Percentiles rank a stretch among this genome's conserved stretches.
Evolutionary conservation across 139 green algal genomes (phyloP).

Genomic region (Chlorella sp.): DNA sequence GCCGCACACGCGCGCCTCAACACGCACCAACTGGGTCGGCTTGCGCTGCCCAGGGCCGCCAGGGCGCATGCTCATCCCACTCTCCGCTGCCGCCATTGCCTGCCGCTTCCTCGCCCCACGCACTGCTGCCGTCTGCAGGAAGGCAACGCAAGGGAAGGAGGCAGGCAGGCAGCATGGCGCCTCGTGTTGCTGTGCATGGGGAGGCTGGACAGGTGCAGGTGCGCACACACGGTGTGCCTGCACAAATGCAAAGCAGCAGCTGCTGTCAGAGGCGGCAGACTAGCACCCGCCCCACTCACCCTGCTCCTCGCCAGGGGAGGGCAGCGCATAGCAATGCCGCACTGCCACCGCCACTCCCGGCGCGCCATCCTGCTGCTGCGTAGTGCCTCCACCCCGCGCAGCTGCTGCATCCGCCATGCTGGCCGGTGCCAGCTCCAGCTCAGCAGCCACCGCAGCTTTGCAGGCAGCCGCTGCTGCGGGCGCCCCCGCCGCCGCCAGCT

Average conservation of each 20-base stretch:
- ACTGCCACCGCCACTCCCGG: background rate
- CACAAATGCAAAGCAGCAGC: background rate
- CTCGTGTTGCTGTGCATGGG: too few species aligned
- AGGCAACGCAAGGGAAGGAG: too few species aligned
- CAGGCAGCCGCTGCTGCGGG: slow-evolving; percentile 52
- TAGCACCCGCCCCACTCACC: background rate
- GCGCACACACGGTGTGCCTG: too few species aligned
- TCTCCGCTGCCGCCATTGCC: background rate
- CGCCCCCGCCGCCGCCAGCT: slow-evolving; percentile 43
- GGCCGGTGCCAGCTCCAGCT: background rate
- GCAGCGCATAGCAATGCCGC: slow-evolving; percentile 17
- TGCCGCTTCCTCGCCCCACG: background rate
- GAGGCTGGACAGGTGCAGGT: too few species aligned
- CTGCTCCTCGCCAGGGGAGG: background rate
- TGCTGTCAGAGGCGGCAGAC: background rate
- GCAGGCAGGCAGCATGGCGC: background rate
- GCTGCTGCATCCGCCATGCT: slow-evolving; percentile 21
- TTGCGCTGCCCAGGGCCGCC: slow-evolving; percentile 71
- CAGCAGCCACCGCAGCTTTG: slow-evolving; percentile 10
- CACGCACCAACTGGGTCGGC: slow-evolving; percentile 53
- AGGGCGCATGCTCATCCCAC: slow-evolving; percentile 69
- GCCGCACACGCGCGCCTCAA: too few species aligned
- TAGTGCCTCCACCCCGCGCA: background rate
- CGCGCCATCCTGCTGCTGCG: background rate
- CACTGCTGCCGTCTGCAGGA: background rate